A percentile compares a stretch with the other conserved stretches of the same genome.
phyloP scores from a whole-genome alignment of 805 yeast genomes.

The Hanseniaspora meyeri region DNA sequence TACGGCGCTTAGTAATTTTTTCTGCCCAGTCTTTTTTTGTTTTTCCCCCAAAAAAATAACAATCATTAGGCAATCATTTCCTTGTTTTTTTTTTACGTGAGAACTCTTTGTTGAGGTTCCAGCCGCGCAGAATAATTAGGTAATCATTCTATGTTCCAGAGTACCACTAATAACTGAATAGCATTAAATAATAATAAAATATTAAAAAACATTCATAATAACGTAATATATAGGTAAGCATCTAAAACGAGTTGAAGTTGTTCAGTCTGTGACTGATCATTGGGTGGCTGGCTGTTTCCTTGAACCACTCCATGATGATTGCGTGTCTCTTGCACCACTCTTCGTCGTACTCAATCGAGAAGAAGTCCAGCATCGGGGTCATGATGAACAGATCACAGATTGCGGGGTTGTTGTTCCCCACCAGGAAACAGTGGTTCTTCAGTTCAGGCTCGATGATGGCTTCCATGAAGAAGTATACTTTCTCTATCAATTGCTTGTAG shows the following conservation, averaged over 20 bases:
- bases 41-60: too few species aligned
- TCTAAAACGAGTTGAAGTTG: neutral
- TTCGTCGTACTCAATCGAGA: neutral
- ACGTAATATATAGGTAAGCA: neutral
- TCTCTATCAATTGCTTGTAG: neutral
- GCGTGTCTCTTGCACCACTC: neutral
- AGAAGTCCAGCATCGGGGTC: neutral
- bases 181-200: too few species aligned
- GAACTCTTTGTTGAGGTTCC: too few species aligned
- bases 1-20: too few species aligned
- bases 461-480: neutral
- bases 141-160: too few species aligned
- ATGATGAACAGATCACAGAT: neutral
- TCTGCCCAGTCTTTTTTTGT: too few species aligned
- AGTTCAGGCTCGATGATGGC: neutral
- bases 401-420: neutral
- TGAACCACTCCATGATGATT: neutral
- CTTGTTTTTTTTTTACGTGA: too few species aligned
- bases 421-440: neutral
- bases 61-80: too few species aligned
- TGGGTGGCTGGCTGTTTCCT: neutral
- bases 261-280: neutral
- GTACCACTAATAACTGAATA: too few species aligned
- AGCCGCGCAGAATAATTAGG: neutral
- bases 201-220: too few species aligned